These are phyloP conservation scores for Beta lomatogona DNA, from an alignment of 179 eudicot genomes.

Conservation along the genomic window DNA sequence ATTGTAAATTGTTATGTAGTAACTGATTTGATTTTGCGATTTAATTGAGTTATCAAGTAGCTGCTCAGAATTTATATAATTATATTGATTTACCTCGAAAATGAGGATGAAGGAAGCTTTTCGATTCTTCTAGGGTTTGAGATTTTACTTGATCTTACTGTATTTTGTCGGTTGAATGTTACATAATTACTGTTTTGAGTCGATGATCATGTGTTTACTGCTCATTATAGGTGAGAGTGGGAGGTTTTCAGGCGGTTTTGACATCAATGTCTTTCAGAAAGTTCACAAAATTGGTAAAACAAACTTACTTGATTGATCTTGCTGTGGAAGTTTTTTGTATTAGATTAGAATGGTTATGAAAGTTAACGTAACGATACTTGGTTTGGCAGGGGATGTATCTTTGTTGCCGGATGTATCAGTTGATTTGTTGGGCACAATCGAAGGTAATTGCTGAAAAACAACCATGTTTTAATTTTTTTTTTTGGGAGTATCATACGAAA, in stretches of 20 bases:
- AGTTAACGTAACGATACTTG: slow-evolving; percentile 19
- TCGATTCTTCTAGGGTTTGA: too few species aligned
- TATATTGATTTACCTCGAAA: too few species aligned
- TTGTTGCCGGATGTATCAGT: slow-evolving; percentile 71
- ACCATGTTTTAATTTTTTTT: not conserved
- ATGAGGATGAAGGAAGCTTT: too few species aligned
- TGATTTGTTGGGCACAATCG: slow-evolving; percentile 65
- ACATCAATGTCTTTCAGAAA: too few species aligned
- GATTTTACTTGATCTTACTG: too few species aligned
- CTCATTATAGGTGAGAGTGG: too few species aligned
- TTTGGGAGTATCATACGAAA: too few species aligned
- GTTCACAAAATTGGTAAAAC: too few species aligned
- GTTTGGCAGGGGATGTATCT: slow-evolving; percentile 59
- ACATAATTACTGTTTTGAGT: too few species aligned
- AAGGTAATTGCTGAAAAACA: slow-evolving; percentile 54
- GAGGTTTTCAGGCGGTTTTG: too few species aligned
- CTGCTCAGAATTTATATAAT: not conserved
- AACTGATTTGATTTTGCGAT: not conserved
- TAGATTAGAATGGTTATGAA: not conserved
- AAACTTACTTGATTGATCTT: too few species aligned
- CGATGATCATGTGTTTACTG: slow-evolving; percentile 1
- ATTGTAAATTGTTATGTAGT: not conserved
- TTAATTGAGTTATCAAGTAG: not conserved
- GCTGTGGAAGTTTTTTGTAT: not conserved
- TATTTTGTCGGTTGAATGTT: not conserved